phyloP scores from a whole-genome alignment of 176 grass and related monocot species.

The Dactylis glomerata region DNA sequence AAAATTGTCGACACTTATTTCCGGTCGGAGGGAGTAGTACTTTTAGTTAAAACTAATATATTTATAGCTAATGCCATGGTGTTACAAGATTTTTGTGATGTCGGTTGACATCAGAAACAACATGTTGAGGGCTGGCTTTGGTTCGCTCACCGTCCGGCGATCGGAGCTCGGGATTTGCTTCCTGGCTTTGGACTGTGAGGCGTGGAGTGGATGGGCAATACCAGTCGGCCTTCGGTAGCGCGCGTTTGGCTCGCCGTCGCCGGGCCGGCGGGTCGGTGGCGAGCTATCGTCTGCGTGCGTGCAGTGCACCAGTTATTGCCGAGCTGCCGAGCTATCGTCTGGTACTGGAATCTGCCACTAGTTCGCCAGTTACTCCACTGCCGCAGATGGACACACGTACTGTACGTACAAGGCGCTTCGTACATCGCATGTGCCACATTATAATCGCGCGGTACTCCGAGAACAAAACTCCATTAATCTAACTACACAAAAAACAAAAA shows the following conservation, averaged over 20 bases:
- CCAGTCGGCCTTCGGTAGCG: too few species aligned
- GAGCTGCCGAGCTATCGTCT: background rate
- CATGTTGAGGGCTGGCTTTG: background rate
- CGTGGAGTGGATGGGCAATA: too few species aligned
- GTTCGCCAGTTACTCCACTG: background rate
- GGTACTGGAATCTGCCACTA: background rate
- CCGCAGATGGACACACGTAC: background rate
- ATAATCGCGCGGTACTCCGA: background rate
- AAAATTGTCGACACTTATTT: too few species aligned
- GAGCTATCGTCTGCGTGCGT: background rate
- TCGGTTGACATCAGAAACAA: too few species aligned
- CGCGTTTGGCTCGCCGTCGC: background rate
- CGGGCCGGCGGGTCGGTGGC: background rate
- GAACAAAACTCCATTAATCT: background rate
- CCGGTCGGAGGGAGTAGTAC: too few species aligned
- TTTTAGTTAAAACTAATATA: too few species aligned
- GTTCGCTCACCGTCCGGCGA: too few species aligned
- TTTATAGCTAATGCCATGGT: too few species aligned
- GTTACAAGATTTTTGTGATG: too few species aligned
- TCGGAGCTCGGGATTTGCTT: background rate
- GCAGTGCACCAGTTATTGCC: background rate
- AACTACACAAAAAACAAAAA: background rate
- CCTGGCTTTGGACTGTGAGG: background rate
- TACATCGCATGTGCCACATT: background rate
- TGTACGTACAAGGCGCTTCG: background rate